A percentile compares a stretch with the other conserved stretches of the same genome.
Conservation (phyloP, 2,329 filamentous ascomycete species). For the Colletotrichum sp. region DNA sequence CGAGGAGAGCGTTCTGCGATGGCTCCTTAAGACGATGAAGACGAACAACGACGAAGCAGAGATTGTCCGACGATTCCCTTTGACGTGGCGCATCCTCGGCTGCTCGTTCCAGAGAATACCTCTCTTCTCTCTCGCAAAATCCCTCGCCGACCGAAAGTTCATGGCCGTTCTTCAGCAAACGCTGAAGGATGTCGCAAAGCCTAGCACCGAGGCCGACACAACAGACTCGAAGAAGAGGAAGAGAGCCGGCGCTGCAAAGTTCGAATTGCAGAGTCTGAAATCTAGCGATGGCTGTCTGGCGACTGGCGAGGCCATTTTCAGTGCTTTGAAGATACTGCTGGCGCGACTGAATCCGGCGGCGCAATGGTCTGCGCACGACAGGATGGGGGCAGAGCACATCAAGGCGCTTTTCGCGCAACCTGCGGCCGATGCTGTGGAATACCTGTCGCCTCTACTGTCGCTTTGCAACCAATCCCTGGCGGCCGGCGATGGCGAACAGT, state of each 20-base stretch:
- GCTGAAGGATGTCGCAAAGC: slow-evolving; percentile 59
- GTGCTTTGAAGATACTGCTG: slow-evolving; percentile 51
- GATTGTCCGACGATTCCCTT: slow-evolving; percentile 57
- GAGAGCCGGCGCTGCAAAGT: slow-evolving; percentile 38
- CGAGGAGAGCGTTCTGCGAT: slow-evolving; percentile 64
- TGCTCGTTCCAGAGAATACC: slow-evolving; percentile 70
- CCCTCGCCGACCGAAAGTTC: slow-evolving; percentile 74
- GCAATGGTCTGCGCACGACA: slow-evolving; percentile 43
- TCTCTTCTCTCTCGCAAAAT: slow-evolving; percentile 70
- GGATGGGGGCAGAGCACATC: slow-evolving; percentile 62
- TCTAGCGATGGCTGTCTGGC: slow-evolving; percentile 45
- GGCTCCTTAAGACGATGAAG: slow-evolving; percentile 68
- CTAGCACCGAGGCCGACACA: slow-evolving; percentile 29
- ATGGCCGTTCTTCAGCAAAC: slow-evolving; percentile 69
- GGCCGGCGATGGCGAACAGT: slow-evolving; percentile 31
- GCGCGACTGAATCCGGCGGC: slow-evolving; percentile 43
- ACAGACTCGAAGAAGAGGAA: slow-evolving; percentile 50
- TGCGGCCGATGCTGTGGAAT: slow-evolving; percentile 48
- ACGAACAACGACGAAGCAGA: slow-evolving; percentile 47
- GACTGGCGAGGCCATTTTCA: slow-evolving; percentile 53
- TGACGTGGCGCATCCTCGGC: slow-evolving; percentile 66
- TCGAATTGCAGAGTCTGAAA: slow-evolving; percentile 45
- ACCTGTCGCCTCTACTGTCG: slow-evolving; percentile 50
- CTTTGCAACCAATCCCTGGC: slow-evolving; percentile 47
- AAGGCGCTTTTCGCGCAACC: slow-evolving; percentile 60